Percentiles rank a stretch among this genome's conserved stretches.
Evolutionary conservation across 495 filamentous ascomycete genomes (phyloP).

Genomic region (Halenospora varia): DNA sequence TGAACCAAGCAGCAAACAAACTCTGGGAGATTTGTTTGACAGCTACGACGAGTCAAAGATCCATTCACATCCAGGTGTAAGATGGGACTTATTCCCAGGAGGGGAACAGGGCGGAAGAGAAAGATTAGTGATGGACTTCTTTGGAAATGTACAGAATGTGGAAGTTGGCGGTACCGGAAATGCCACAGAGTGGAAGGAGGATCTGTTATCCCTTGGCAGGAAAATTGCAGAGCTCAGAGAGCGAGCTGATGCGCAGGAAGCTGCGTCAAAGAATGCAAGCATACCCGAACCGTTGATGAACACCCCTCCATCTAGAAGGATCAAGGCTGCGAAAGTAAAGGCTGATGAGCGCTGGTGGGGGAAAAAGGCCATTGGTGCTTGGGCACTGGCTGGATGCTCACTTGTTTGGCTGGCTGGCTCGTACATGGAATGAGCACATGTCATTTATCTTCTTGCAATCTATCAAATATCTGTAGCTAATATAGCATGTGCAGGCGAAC

Average conservation of each 20-base stretch:
- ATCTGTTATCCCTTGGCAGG: slow-evolving; percentile 58
- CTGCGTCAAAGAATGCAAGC: slow-evolving; percentile 32
- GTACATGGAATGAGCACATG: slow-evolving; percentile 29
- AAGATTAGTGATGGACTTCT: slow-evolving; percentile 88
- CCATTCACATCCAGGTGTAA: slow-evolving; percentile 83
- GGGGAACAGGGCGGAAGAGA: slow-evolving; percentile 68
- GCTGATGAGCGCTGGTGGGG: slow-evolving; percentile 63
- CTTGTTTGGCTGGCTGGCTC: slow-evolving; percentile 65
- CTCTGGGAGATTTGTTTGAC: slow-evolving; percentile 89
- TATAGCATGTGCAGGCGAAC: too few species aligned
- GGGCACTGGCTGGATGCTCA: slow-evolving; percentile 61
- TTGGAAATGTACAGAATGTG: slow-evolving; percentile 96
- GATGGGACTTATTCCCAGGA: slow-evolving; percentile 88
- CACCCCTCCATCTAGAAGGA: slow-evolving; percentile 30
- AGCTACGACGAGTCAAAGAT: slow-evolving; percentile 94
- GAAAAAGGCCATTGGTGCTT: slow-evolving; percentile 63
- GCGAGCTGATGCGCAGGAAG: slow-evolving; percentile 40
- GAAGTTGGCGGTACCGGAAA: slow-evolving; percentile 67
- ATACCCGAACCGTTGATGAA: slow-evolving; percentile 27
- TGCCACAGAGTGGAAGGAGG: slow-evolving; percentile 55
- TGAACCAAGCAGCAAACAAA: slow-evolving; percentile 76
- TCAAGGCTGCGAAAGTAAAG: slow-evolving; percentile 56
- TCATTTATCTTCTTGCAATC: too few species aligned
- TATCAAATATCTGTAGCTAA: too few species aligned
- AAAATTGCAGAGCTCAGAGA: slow-evolving; percentile 58